Conservation (phyloP, 2,329 filamentous ascomycete species). For the Aureobasidium sp. region DNA sequence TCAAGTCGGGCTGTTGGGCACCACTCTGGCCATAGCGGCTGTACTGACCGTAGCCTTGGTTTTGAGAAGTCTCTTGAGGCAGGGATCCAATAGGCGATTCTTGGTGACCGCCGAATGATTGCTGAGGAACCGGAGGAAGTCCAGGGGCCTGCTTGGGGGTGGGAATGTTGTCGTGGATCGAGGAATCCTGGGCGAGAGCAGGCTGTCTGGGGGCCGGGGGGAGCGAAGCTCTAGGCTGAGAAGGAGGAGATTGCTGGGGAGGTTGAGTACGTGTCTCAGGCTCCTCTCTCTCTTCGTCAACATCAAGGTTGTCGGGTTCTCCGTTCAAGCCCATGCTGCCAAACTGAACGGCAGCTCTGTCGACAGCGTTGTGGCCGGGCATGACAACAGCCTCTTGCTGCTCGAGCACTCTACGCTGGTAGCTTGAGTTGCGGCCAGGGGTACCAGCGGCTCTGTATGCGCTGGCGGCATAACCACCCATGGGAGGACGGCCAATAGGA, state of each 20-base stretch:
- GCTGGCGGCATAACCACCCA: conserved; percentile 71
- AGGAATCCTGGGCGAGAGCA: conserved; percentile 34
- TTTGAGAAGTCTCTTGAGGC: conserved; percentile 42
- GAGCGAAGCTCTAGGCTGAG: conserved; percentile 76
- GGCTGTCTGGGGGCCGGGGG: conserved; percentile 58
- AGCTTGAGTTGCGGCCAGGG: conserved; percentile 63
- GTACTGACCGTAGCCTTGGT: conserved; percentile 55
- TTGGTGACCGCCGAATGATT: conserved; percentile 33
- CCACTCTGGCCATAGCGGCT: conserved; percentile 60
- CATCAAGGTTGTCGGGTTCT: conserved; percentile 61
- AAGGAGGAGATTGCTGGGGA: conserved; percentile 83
- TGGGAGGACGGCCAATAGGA: conserved; percentile 53
- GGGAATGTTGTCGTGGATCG: conserved; percentile 35
- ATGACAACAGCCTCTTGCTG: conserved; percentile 98
- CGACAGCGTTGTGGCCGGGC: conserved; percentile 92
- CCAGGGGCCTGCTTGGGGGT: conserved; percentile 56
- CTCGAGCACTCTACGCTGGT: conserved; percentile 79
- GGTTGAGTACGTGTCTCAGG: conserved; percentile 90
- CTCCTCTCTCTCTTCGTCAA: conserved; percentile 91
- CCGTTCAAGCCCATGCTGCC: conserved; percentile 88
- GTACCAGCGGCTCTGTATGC: conserved; percentile 69
- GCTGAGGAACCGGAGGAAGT: conserved; percentile 53
- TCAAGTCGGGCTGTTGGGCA: conserved; percentile 46
- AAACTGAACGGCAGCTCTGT: conserved; percentile 89
- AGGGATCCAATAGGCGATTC: conserved; percentile 41